Evolutionary conservation across 192 early-diverging fungal species (phyloP), one percentile per base, ranked within the genome.

Genomic region (Coemansia sp.): DNA sequence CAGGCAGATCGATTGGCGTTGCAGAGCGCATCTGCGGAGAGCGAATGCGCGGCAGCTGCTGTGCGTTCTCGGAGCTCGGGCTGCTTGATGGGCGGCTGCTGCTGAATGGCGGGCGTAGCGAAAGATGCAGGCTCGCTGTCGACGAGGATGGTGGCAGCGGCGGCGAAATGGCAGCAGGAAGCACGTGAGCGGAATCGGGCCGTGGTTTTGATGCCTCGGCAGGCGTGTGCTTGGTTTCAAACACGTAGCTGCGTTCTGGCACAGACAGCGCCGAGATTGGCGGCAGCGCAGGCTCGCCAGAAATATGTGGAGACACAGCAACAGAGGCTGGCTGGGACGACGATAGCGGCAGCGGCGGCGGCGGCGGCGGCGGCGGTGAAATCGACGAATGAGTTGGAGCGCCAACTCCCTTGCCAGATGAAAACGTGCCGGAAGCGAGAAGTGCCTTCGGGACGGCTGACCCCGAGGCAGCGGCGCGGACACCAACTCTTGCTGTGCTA

Each of bases 31-130:
- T 32, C 63, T 61, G 72, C 12, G 77, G 69, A 19, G 72, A 75
- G 52, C 67, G 73, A 67, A 75, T 72, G 38, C 78, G 73, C 56
- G 74, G 73, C 48, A 81, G 64, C 70, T 72, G 69, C 59, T 59
- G 58, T 13, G 50, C 58, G 18, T 68, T 41, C 38, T 38, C 32
- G 38, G 57, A 40, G 13, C 38, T 63, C 0, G 64, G 57, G 52
- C 53, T 56, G 59, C 65, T 74, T 5, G 61, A 50, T 5, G 71
- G 65, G 32, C 72, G 63, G 49, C 54, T 70, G 48, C 63, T 61
- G 62, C 71, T 79, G 63, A 67, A 74, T n/a, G 71, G 71, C 37
- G 76, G 68, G 15, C 69, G 56, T 48, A 71, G 65, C 42, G 65
- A 32, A 41, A 62, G 13, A 12, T 54, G 52, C 23, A 54, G 19